Base-by-base conservation (phyloP, 1,139 yeast genomes). In the Hansenula sp. region DNA sequence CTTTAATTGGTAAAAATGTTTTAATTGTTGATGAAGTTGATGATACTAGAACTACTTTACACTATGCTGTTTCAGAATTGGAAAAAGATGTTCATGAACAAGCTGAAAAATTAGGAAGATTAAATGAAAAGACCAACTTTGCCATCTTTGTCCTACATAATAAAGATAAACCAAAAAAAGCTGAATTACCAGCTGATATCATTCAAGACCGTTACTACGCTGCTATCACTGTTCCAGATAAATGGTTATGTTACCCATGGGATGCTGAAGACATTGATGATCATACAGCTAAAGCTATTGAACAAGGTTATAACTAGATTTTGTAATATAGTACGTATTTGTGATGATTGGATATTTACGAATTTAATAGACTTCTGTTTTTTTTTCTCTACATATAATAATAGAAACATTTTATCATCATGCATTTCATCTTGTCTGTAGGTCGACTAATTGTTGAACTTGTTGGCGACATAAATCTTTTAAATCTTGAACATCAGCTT, bases 401-500 rank as follows among this genome's bases (percentile, higher is more conserved):
- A n/a, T 4, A 24, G 4, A 6, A 24, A 9, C 5, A 24, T 24
- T 24, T 24, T 24, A 13, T 24, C 4, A 24, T 14, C 14, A 10
- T 29, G 7, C 32, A 29, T 19, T 29, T 16, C 13, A 24, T 24
- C 13, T 17, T 12, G 22, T 17, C 48, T 79, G 83, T 62, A 83
- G 66, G 43, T 77, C 85, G 33, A 86, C 34, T 12, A 90, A 71
- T 53, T 89, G 94, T 59, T 87, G 94, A 26, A 89, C 92, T 61
- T 92, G 98, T 46, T 76, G 74, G 45, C 78, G 74, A 58, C 89
- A 77, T 67, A 90, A 68, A 32, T 84, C 90, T 61, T 90, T 92
- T 61, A 92, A 69, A 60, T 92, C 99, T 7, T 71, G 73, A 14
- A 94, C 92, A 57, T 92, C 99, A 5, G 95, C 96, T 49, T 73